Evolutionary conservation across 148 eudicot genomes (phyloP), one percentile per base, ranked within the genome.

Genomic region (Polygonum aviculare): DNA sequence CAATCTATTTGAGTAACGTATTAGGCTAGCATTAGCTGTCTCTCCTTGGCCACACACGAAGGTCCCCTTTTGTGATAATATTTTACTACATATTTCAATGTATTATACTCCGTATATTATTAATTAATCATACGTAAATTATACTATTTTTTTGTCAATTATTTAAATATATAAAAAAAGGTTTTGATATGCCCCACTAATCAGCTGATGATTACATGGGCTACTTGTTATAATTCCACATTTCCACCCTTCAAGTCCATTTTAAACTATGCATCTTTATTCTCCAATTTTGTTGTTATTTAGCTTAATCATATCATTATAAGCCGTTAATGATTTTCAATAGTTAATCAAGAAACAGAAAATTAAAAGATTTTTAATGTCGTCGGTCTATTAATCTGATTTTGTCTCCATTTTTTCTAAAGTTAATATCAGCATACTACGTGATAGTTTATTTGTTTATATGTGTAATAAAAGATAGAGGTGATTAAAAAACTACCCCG

Each of bases 241-340:
- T 26, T 35, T 38, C 44, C 72, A 60, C 67, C 67, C 22, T 79
- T 52, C 31, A 54, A 82, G 84, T 79, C 84, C 79, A 79, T 18
- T 77, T 39, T 78, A 70, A 54, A 63, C 60, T 76, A 81, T 84
- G 78, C 84, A 71, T 84, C 77, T 44, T 72, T 84, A 81, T 84
- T 57, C 84, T 78, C 38, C 33, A 8, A 38, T n/a, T 51, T 75
- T 62, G 62, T 55, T 52, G 18, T 52, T 55, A 82, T 82, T 74
- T 76, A 49, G 52, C 78, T 65, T 84, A 84, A 84, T 84, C 81
- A 82, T 84, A 83, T 79, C 81, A 80, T 82, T 80, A 49, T 71
- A 71, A 81, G 77, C 75, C 73, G 50, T 75, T 78, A 72, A 48
- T 77, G 50, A 41, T 59, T 51, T 38, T 71, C 31, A 26, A 26